These are phyloP conservation scores for Stemphylium beticola DNA, from an alignment of 2,329 filamentous ascomycete species.

Conservation along the genomic window DNA sequence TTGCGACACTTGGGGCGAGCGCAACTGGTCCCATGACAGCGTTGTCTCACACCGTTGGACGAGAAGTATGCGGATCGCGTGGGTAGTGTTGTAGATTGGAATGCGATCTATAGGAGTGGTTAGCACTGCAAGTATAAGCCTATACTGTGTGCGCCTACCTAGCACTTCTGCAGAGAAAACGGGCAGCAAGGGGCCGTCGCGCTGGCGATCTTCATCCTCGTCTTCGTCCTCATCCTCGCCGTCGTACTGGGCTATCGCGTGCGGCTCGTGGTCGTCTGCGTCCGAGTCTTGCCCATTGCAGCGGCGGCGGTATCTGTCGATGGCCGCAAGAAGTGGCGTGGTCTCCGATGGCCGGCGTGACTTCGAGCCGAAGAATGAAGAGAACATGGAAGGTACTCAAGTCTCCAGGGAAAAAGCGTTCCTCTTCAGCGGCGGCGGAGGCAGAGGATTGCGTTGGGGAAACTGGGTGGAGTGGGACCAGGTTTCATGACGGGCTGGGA, in stretches of 20 bases:
- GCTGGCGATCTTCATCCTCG: constrained; percentile 32
- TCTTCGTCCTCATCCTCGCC: constrained; percentile 41
- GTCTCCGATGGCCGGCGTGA: constrained; percentile 41
- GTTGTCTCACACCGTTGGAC: constrained; percentile 88
- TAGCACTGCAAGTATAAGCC: constrained; percentile 31
- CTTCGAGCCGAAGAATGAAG: constrained; percentile 44
- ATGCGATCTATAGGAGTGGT: constrained; percentile 69
- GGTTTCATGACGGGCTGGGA: constrained; percentile 17
- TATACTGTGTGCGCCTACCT: constrained; percentile 30
- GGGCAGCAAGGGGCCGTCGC: constrained; percentile 47
- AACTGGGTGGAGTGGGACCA: constrained; percentile 8
- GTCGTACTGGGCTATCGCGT: constrained; percentile 32
- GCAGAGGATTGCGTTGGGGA: constrained; percentile 3
- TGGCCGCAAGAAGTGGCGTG: constrained; percentile 45
- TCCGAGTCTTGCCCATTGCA: constrained; percentile 30
- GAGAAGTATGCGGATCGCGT: constrained; percentile 85
- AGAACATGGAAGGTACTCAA: constrained; percentile 42
- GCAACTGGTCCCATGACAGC: constrained; percentile 90
- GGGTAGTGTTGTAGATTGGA: constrained; percentile 88
- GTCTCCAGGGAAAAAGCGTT: constrained; percentile 16
- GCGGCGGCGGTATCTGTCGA: constrained; percentile 38
- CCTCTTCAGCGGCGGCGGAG: constrained; percentile 18
- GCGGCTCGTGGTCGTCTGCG: constrained; percentile 29
- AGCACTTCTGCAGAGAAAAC: constrained; percentile 50
- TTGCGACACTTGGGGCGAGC: constrained; percentile 94